Evolutionary conservation across 371 early-diverging fungal species (phyloP), one percentile per base, ranked within the genome.

Genomic region (Rhizopus arrhizus): DNA sequence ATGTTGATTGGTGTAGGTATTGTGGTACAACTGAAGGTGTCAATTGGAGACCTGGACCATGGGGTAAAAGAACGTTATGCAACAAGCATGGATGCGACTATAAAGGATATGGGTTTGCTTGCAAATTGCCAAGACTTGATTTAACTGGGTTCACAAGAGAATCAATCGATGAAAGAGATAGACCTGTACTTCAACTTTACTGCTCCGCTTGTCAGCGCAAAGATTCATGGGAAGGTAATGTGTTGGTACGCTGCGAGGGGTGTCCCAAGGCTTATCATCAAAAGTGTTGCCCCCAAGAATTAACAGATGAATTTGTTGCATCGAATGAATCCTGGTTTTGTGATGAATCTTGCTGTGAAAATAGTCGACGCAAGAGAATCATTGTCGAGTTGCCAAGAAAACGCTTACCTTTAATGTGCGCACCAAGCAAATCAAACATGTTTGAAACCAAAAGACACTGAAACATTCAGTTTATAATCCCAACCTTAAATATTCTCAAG

Each of bases 11-110:
- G 95, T 95, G 95, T 70, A 85, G 94, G 40, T 95, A 94, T 66
- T 94, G 95, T 67, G 95, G 95, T 35, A 93, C 92, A 1, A 94
- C 95, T 4, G 91, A 93, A 74, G 90, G 89, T 53, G 90, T 92
- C 53, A 93, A 93, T 75, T 94, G 93, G 92, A 84, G 94, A 36
- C 95, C 93, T 12, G 95, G 95, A 4, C 95, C 95, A 50, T 94
- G 95, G 95, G 95, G 95, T 32, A 92, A 93, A 77, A 88, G 92
- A 56, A 93, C 95, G 3, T 79, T 94, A 55, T 94, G 95, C 90
- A 94, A 94, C 72, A 93, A 94, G 71, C 95, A 94, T 68, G 95
- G 95, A 52, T 94, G 95, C 68, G 93, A 92, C 76, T 94, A 92
- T 74, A 92, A 93, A 74, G 95, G 95, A 29, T 94, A 93, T 60